phyloP scores from a whole-genome alignment of 805 yeast species.

The Suhomyces tanzawaensis region DNA sequence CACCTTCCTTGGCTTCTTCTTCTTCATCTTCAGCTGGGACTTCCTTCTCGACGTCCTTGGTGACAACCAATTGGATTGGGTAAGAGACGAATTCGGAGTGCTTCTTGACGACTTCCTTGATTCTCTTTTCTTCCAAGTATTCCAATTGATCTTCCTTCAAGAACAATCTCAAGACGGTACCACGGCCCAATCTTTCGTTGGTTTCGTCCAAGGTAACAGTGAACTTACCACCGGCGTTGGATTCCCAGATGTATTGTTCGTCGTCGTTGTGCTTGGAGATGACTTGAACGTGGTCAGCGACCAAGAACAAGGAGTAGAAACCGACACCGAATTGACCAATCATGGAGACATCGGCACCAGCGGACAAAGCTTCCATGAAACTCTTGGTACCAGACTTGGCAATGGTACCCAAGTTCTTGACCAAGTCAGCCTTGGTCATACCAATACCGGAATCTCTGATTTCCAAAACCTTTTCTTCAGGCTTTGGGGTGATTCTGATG shows the following conservation, averaged over 20 bases:
- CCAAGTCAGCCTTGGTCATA: slow-evolving; percentile 99
- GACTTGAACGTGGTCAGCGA: slow-evolving; percentile 98
- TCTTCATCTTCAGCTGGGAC: slow-evolving; percentile 79
- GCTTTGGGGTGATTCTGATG: slow-evolving; percentile 96
- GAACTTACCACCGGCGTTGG: slow-evolving; percentile 99
- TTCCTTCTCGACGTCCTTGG: slow-evolving; percentile 98
- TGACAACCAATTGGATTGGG: slow-evolving; percentile 97
- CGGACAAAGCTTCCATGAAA: slow-evolving; percentile 98
- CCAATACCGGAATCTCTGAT: slow-evolving; percentile 99
- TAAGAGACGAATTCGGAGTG: slow-evolving; percentile 99
- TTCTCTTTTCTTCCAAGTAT: slow-evolving; percentile 98
- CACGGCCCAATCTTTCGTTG: slow-evolving; percentile 87
- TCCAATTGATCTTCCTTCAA: slow-evolving; percentile 98
- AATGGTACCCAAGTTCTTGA: slow-evolving; percentile 98
- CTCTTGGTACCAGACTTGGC: slow-evolving; percentile 99
- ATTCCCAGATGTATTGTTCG: slow-evolving; percentile 99
- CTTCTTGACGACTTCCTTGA: slow-evolving; percentile 98
- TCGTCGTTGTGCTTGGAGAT: slow-evolving; percentile 98
- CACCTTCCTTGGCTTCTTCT: slow-evolving; percentile 38
- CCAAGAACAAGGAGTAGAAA: slow-evolving; percentile 98
- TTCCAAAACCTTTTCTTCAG: slow-evolving; percentile 91
- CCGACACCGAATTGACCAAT: slow-evolving; percentile 99
- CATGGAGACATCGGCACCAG: slow-evolving; percentile 99
- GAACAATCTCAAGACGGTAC: slow-evolving; percentile 93
- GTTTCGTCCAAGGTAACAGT: slow-evolving; percentile 88